These are phyloP conservation scores for Ganoderma lucidum DNA, from an alignment of 1,284 basidiomycete genomes.

Conservation along the genomic window DNA sequence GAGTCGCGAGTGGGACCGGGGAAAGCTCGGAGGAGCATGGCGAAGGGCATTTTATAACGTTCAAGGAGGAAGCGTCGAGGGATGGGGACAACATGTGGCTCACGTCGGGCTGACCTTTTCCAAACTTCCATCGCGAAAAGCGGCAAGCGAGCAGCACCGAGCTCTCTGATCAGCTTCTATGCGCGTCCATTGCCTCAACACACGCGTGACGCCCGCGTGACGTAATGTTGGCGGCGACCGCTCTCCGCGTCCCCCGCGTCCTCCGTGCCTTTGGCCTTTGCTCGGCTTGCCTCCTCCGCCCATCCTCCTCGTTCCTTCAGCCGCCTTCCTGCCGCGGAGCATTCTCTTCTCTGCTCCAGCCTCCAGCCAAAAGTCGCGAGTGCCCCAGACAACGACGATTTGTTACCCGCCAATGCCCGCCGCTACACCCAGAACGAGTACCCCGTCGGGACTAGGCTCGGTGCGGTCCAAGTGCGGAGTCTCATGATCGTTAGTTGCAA, in stretches of 20 bases:
- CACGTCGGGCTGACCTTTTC: not conserved
- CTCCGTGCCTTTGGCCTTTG: too few relatives aligned
- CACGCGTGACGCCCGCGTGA: not conserved
- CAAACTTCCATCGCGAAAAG: not conserved
- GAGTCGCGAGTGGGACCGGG: constrained; percentile 16
- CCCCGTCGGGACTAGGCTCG: not conserved
- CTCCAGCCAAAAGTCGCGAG: not conserved
- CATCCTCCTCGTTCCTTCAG: not conserved
- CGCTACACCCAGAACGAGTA: not conserved
- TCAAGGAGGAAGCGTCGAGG: not conserved
- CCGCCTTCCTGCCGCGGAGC: not conserved
- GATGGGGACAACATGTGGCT: not conserved
- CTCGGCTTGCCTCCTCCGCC: not conserved
- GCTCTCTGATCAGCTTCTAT: not conserved
- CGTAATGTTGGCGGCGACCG: not conserved
- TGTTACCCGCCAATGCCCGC: not conserved
- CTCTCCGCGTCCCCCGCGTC: not conserved
- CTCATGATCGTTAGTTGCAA: not conserved
- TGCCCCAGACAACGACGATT: not conserved
- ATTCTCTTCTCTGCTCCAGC: not conserved
- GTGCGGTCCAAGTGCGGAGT: not conserved
- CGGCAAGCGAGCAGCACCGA: not conserved
- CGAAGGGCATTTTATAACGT: constrained; percentile 14
- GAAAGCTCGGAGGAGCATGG: constrained; percentile 21
- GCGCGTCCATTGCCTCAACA: not conserved